Evolutionary conservation across 139 green algal species (phyloP).

Genomic region (Nannochloris sp.): DNA sequence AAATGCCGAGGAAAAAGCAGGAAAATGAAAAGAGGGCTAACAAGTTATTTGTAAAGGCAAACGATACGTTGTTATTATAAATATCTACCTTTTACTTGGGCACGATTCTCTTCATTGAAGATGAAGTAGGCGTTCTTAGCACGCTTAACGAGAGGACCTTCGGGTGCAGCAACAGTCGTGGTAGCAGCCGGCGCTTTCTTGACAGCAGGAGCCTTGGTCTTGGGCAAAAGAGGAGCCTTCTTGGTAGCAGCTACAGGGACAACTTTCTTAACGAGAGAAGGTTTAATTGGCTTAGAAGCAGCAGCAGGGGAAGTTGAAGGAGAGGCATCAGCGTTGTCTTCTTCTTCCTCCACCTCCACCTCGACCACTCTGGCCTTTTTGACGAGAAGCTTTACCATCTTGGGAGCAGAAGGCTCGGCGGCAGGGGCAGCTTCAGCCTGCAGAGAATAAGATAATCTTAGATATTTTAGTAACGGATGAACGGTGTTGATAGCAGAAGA

Average conservation of each 20-base stretch:
- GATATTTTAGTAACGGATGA: too few species aligned
- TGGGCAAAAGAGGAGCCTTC: too few species aligned
- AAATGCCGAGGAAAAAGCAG: too few species aligned
- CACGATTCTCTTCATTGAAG: conserved; percentile 9
- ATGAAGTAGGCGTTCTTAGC: conserved; percentile 27
- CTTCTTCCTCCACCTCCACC: background rate
- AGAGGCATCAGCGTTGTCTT: background rate
- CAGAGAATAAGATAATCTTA: too few species aligned
- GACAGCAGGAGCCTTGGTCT: too few species aligned
- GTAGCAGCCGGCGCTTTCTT: too few species aligned
- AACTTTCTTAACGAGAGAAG: too few species aligned
- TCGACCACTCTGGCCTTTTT: background rate
- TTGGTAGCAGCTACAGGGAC: too few species aligned
- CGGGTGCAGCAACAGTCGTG: background rate
- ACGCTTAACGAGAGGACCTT: background rate
- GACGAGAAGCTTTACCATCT: background rate
- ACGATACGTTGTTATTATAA: background rate
- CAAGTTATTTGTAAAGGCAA: background rate
- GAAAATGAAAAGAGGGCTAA: too few species aligned
- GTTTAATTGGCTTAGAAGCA: too few species aligned
- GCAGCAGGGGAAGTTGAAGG: too few species aligned
- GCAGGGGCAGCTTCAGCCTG: background rate
- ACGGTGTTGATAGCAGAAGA: too few species aligned
- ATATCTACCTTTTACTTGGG: conserved; percentile 4
- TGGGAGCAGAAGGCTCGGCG: background rate